Conservation (phyloP, 2,329 filamentous ascomycete genomes). For the Mariannaea sp. region DNA sequence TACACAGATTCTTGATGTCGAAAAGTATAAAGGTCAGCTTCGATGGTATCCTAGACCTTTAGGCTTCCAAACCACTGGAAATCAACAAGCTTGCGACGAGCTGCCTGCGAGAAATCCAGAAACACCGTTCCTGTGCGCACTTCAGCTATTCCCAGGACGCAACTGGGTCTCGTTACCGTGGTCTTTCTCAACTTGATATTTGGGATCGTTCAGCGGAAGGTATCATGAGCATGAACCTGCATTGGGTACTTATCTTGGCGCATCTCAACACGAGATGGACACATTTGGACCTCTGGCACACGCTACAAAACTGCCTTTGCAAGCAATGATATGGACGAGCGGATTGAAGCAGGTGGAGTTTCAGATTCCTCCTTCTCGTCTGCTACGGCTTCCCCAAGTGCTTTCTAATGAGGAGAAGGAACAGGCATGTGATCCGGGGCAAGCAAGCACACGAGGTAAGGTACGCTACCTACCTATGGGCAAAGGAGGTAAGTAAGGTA, state of each 20-base stretch:
- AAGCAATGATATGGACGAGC: not conserved
- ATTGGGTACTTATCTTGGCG: not conserved
- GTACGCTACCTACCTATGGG: too few relatives aligned
- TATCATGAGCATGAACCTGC: not conserved
- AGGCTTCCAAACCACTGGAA: slow-evolving; percentile 8
- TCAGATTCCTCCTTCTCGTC: not conserved
- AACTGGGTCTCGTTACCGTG: too few relatives aligned
- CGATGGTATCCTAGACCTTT: slow-evolving; percentile 3
- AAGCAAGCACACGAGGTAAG: too few relatives aligned
- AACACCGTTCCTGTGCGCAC: rapidly evolving
- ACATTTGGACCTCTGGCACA: not conserved
- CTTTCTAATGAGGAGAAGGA: not conserved
- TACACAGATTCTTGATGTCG: not conserved
- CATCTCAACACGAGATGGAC: not conserved
- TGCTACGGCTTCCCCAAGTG: not conserved
- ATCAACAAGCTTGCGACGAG: not conserved
- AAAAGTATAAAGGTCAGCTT: not conserved
- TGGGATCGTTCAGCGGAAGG: too few relatives aligned
- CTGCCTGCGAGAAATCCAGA: not conserved
- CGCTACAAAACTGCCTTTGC: not conserved
- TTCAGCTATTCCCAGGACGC: too few relatives aligned
- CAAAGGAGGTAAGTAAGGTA: too few relatives aligned
- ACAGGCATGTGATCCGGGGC: not conserved
- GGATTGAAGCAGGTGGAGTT: not conserved
- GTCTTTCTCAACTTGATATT: not conserved